Conservation (phyloP, 768 basidiomycete species). For the Tylopilus vinaceipallidus region DNA sequence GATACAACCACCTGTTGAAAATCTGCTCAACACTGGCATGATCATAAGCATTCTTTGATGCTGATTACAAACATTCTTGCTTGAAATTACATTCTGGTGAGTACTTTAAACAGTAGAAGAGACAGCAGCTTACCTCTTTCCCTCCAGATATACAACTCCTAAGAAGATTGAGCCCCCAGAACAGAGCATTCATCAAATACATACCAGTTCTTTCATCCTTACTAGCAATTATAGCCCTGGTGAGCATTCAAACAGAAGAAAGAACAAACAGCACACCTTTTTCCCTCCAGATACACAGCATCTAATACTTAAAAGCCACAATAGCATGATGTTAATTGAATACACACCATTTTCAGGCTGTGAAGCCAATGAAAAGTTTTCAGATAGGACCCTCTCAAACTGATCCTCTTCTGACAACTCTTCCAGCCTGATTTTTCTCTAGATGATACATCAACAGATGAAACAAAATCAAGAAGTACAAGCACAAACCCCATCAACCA, state of each 20-base stretch:
- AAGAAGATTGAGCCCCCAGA: background rate
- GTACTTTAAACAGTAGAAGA: background rate
- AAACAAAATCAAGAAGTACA: background rate
- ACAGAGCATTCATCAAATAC: background rate
- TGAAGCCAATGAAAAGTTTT: background rate
- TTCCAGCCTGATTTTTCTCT: background rate
- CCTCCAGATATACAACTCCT: background rate
- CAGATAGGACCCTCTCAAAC: background rate
- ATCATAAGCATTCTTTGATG: too few species aligned
- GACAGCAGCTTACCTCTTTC: background rate
- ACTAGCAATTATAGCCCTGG: background rate
- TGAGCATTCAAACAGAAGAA: background rate
- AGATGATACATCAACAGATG: background rate
- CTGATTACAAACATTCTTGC: too few species aligned
- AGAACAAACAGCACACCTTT: background rate
- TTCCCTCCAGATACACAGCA: background rate
- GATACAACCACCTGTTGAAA: too few species aligned
- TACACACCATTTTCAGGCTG: background rate
- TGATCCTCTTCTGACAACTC: background rate
- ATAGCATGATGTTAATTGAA: background rate
- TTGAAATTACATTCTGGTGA: background rate
- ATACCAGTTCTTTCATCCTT: background rate
- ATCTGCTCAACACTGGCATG: too few species aligned
- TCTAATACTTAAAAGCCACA: background rate
- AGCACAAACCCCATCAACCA: conserved; percentile 1